These are phyloP conservation scores for Diaporthe batatas DNA, from an alignment of 2,329 filamentous ascomycete species.

Conservation along the genomic window DNA sequence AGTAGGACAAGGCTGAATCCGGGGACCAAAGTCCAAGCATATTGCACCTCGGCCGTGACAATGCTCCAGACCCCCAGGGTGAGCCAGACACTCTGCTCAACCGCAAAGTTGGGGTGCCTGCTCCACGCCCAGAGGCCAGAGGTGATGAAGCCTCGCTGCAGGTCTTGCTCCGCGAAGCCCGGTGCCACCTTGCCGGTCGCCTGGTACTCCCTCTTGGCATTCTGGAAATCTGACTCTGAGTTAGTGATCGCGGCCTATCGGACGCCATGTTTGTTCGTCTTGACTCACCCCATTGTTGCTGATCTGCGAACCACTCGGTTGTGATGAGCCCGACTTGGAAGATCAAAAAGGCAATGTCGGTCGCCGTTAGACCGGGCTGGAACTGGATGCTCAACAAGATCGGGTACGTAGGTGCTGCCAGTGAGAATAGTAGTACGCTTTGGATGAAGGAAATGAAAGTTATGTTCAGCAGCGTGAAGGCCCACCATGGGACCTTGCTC, in stretches of 20 bases:
- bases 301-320: constrained; percentile 86
- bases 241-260: constrained; percentile 30
- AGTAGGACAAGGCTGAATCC: constrained; percentile 78
- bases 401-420: constrained; percentile 84
- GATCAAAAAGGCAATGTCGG: constrained; percentile 63
- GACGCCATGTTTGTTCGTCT: not conserved
- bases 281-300: constrained; percentile 86
- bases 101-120: constrained; percentile 94
- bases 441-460: constrained; percentile 90
- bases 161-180: constrained; percentile 76
- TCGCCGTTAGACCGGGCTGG: constrained; percentile 60
- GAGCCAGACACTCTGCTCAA: constrained; percentile 93
- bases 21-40: constrained; percentile 85
- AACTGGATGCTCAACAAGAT: constrained; percentile 80
- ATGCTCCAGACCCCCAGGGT: constrained; percentile 90
- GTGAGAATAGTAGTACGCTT: constrained; percentile 82
- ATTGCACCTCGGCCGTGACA: constrained; percentile 76
- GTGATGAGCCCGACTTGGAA: constrained; percentile 65
- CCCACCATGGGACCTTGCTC: constrained; percentile 69
- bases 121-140: constrained; percentile 89
- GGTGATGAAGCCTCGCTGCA: constrained; percentile 91
- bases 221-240: constrained; percentile 74
- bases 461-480: constrained; percentile 89
- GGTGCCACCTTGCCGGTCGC: constrained; percentile 78
- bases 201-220: constrained; percentile 82